phyloP scores from a whole-genome alignment of 345 rosid species.

The Camelina hispida region DNA sequence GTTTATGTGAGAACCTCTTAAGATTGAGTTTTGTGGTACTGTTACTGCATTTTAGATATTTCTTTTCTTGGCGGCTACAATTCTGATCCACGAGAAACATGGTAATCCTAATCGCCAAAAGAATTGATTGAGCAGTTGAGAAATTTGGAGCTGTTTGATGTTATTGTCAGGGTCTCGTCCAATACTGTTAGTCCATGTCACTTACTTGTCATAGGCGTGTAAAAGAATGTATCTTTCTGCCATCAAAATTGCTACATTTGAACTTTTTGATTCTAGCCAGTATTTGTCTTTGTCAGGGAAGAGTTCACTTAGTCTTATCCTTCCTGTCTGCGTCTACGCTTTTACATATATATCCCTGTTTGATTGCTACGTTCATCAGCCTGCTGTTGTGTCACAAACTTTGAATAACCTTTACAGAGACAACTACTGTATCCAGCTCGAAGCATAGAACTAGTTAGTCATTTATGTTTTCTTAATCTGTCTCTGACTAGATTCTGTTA shows the following conservation, averaged over 20 bases:
- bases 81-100: not conserved
- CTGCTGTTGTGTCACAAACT: not conserved
- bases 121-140: not conserved
- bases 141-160: conserved; percentile 1
- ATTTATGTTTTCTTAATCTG: not conserved
- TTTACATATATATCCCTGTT: not conserved
- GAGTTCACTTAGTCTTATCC: not conserved
- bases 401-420: not conserved
- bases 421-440: not conserved
- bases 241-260: not conserved
- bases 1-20: not conserved
- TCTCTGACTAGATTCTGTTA: not conserved
- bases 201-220: not conserved
- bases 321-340: not conserved
- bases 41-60: not conserved
- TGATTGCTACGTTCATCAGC: not conserved
- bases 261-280: not conserved
- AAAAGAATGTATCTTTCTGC: not conserved
- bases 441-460: not conserved
- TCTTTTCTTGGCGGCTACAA: not conserved
- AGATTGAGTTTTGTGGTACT: conserved; percentile 5
- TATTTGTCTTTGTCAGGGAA: not conserved
- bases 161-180: not conserved
- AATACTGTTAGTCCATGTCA: not conserved
- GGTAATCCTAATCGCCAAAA: not conserved